phyloP scores from a whole-genome alignment of 305 asterid species.

The Withania somnifera region DNA sequence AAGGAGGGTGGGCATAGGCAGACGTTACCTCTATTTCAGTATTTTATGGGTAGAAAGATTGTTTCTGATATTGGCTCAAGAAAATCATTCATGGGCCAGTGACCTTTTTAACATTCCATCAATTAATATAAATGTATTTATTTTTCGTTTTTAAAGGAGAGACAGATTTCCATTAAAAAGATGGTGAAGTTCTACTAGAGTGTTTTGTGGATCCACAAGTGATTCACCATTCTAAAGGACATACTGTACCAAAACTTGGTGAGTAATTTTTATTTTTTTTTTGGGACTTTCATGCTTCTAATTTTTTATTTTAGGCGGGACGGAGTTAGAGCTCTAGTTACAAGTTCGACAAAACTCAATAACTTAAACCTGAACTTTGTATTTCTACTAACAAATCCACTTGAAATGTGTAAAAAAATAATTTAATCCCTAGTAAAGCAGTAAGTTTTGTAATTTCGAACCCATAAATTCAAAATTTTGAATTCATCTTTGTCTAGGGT shows the following conservation, averaged over 20 bases:
- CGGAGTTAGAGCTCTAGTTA: background rate
- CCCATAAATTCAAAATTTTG: background rate
- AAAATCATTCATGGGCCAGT: too few relatives aligned
- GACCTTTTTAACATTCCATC: background rate
- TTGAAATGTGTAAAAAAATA: too few relatives aligned
- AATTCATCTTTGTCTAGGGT: too few relatives aligned
- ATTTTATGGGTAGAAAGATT: too few relatives aligned
- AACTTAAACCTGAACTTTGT: background rate
- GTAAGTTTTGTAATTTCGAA: background rate
- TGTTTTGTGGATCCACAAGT: slow-evolving; percentile 1
- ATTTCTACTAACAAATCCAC: background rate
- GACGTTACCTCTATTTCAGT: too few relatives aligned
- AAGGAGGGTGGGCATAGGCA: too few relatives aligned
- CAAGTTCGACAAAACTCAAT: background rate
- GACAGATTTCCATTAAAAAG: background rate
- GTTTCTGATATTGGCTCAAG: too few relatives aligned
- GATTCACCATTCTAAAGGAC: slow-evolving; percentile 6
- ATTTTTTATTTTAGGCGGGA: background rate
- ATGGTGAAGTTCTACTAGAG: background rate
- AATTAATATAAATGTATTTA: background rate
- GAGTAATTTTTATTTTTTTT: background rate
- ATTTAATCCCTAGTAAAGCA: background rate
- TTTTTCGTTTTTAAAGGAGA: background rate
- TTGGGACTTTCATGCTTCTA: too few relatives aligned
- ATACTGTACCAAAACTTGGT: slow-evolving; percentile 8